These are phyloP conservation scores for Cordyceps javanica DNA, from an alignment of 2,329 filamentous ascomycete genomes.

Conservation along the genomic window DNA sequence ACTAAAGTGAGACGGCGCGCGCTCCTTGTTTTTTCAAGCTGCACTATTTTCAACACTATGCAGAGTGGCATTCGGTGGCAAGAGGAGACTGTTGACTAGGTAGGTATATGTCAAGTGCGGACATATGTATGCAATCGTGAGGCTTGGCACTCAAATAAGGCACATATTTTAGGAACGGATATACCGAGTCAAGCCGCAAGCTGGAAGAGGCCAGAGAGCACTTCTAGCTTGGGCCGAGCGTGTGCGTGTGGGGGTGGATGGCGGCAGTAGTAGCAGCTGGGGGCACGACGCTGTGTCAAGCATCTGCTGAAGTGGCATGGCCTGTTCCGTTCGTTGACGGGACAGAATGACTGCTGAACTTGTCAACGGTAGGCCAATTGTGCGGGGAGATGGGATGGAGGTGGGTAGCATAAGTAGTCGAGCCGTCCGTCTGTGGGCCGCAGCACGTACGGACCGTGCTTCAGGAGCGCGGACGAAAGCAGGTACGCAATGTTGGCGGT, in stretches of 20 bases:
- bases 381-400: slow-evolving; percentile 1
- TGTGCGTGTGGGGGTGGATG: background rate
- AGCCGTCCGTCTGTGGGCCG: background rate
- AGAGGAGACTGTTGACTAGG: background rate
- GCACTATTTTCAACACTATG: background rate
- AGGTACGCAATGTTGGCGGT: background rate
- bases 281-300: background rate
- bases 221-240: background rate
- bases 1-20: background rate
- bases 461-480: background rate
- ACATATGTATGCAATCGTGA: background rate
- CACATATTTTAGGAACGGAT: background rate
- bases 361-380: background rate
- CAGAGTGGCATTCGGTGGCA: background rate
- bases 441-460: background rate
- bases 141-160: background rate
- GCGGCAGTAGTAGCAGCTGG: background rate
- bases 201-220: background rate
- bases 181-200: background rate
- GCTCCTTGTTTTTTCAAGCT: background rate
- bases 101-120: too few relatives aligned
- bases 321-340: too few relatives aligned
- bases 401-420: background rate
- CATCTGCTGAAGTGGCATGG: too few relatives aligned
- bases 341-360: background rate